phyloP scores from a whole-genome alignment of 2,329 filamentous ascomycete species.

The Arthrobotrys sphaeroides region DNA sequence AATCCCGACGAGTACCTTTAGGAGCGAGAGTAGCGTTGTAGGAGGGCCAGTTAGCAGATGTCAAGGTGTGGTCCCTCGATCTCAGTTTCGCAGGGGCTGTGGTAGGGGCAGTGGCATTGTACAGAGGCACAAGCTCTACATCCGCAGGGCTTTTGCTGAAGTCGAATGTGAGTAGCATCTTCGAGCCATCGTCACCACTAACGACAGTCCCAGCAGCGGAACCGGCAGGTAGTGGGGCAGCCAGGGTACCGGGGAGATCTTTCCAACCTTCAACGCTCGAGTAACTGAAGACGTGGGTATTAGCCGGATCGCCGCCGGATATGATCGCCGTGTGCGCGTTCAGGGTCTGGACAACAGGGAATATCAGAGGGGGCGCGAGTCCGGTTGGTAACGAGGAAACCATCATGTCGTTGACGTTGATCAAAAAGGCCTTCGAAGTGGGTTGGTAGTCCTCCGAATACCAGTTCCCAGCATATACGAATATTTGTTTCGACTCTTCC shows the following conservation, averaged over 20 bases:
- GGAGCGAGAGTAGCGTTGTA: constrained; percentile 56
- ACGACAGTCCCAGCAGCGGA: constrained; percentile 52
- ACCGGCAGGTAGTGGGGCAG: constrained; percentile 25
- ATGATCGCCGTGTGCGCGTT: constrained; percentile 55
- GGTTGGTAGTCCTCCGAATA: constrained; percentile 56
- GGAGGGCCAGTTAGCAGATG: constrained; percentile 55
- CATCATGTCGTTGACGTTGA: constrained; percentile 53
- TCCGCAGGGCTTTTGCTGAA: constrained; percentile 53
- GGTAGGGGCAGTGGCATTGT: constrained; percentile 35
- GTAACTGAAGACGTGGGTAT: constrained; percentile 55
- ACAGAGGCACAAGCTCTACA: constrained; percentile 46
- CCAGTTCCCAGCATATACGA: constrained; percentile 57
- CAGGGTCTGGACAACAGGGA: constrained; percentile 54
- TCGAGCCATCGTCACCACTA: constrained; percentile 57
- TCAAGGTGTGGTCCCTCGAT: constrained; percentile 42
- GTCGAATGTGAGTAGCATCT: constrained; percentile 57
- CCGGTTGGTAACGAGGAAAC: constrained; percentile 56
- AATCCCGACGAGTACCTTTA: constrained; percentile 49
- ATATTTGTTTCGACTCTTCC: constrained; percentile 56
- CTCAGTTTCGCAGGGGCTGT: constrained; percentile 15
- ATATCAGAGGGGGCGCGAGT: constrained; percentile 54
- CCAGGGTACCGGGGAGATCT: constrained; percentile 34
- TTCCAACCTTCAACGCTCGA: constrained; percentile 55
- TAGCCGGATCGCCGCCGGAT: constrained; percentile 55
- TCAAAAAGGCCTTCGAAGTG: constrained; percentile 57